Conservation (phyloP, 495 filamentous ascomycete genomes). For the Penicillium odoratum region DNA sequence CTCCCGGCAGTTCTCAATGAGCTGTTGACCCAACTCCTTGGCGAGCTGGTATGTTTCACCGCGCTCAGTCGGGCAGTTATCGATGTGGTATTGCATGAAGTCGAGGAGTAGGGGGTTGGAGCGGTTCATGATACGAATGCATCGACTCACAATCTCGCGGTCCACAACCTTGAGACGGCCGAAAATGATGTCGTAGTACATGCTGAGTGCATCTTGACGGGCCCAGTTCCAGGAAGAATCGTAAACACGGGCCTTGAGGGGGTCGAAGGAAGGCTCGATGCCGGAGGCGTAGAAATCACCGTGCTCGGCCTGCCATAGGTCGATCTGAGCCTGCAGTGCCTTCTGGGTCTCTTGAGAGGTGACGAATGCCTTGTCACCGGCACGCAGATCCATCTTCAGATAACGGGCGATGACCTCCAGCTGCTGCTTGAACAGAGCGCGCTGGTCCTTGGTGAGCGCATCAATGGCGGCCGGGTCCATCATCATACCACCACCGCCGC, state of each 20-base stretch:
- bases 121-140: slow-evolving; percentile 98
- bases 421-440: slow-evolving; percentile 94
- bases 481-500: slow-evolving; percentile 80
- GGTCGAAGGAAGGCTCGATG: slow-evolving; percentile 90
- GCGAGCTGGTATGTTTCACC: slow-evolving; percentile 97
- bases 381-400: slow-evolving; percentile 92
- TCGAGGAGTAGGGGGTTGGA: slow-evolving; percentile 93
- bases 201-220: slow-evolving; percentile 91
- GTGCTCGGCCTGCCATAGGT: slow-evolving; percentile 93
- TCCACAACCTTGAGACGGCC: slow-evolving; percentile 90
- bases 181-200: slow-evolving; percentile 99
- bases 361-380: slow-evolving; percentile 90
- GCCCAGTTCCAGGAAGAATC: slow-evolving; percentile 99
- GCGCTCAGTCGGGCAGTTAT: slow-evolving; percentile 94
- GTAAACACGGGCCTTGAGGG: slow-evolving; percentile 92
- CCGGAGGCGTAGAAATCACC: slow-evolving; percentile 94
- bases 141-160: slow-evolving; percentile 96
- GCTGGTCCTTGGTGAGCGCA: slow-evolving; percentile 94
- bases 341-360: slow-evolving; percentile 78
- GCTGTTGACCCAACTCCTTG: slow-evolving; percentile 89
- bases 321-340: slow-evolving; percentile 86
- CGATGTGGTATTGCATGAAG: slow-evolving; percentile 99
- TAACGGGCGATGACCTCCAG: slow-evolving; percentile 93
- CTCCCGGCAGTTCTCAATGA: slow-evolving; percentile 97
- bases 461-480: slow-evolving; percentile 98